phyloP scores from a whole-genome alignment of 179 eudicot species.

The Beta corolliflora region DNA sequence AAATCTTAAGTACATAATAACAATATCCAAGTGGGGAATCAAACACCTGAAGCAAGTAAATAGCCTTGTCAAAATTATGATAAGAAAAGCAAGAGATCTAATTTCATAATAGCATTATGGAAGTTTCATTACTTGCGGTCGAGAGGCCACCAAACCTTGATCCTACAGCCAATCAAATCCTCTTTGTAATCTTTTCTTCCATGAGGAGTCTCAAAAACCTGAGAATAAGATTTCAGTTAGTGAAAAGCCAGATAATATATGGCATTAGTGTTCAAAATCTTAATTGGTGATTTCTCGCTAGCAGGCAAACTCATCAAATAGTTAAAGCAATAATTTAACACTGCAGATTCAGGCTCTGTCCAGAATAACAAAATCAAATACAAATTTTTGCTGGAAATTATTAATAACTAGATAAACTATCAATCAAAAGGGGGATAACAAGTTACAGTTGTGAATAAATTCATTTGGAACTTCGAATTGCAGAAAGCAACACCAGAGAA shows the following conservation, averaged over 20 bases:
- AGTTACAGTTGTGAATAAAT: not conserved
- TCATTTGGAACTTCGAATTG: not conserved
- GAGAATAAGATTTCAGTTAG: not conserved
- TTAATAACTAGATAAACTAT: not conserved
- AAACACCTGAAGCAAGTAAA: not conserved
- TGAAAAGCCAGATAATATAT: not conserved
- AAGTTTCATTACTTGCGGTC: constrained; percentile 31
- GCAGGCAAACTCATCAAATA: constrained; percentile 7
- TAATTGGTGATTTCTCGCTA: not conserved
- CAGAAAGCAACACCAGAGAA: not conserved
- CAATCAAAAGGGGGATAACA: not conserved
- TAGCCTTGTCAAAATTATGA: too few species aligned
- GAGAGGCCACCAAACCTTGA: constrained; percentile 46
- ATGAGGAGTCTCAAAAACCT: constrained; percentile 38
- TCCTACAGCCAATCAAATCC: constrained; percentile 40
- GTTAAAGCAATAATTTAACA: not conserved
- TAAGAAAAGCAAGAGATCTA: not conserved
- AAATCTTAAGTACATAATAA: not conserved
- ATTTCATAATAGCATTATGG: not conserved
- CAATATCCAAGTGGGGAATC: not conserved
- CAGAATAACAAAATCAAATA: not conserved
- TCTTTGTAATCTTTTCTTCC: constrained; percentile 34
- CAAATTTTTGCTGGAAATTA: not conserved
- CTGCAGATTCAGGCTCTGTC: not conserved
- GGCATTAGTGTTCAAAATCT: constrained; percentile 5